These are phyloP conservation scores for Candida tropicalis DNA, from an alignment of 1,139 yeast species.

Conservation along the genomic window DNA sequence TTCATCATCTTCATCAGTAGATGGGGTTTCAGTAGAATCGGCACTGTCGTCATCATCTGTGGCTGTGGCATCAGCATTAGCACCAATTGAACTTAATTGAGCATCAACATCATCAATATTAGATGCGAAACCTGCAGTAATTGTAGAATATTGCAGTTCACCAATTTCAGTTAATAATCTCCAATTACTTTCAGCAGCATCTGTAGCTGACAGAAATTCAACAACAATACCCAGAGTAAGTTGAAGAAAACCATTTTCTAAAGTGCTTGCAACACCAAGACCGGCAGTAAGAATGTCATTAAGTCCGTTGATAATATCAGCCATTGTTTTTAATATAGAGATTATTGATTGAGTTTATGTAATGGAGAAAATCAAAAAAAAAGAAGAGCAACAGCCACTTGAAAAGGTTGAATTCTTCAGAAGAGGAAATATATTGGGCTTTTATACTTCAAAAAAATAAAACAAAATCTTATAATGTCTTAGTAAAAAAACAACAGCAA, in stretches of 20 bases:
- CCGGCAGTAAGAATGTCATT: constrained; percentile 17
- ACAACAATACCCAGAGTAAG: constrained; percentile 20
- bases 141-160: constrained; percentile 14
- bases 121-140: constrained; percentile 18
- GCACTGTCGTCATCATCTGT: constrained; percentile 13
- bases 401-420: neutral
- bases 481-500: too few relatives aligned
- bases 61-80: constrained; percentile 8
- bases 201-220: constrained; percentile 15
- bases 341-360: constrained; percentile 14
- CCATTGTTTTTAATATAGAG: constrained; percentile 4
- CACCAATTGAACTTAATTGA: constrained; percentile 7
- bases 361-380: constrained; percentile 21
- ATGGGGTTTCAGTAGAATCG: constrained; percentile 5
- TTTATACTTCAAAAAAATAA: neutral
- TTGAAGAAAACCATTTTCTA: constrained; percentile 16
- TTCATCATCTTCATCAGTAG: constrained; percentile 2
- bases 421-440: neutral
- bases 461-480: too few relatives aligned
- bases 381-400: neutral
- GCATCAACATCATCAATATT: constrained; percentile 18
- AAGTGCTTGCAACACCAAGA: constrained; percentile 18
- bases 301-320: constrained; percentile 16
- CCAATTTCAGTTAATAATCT: constrained; percentile 19
- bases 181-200: constrained; percentile 12